phyloP scores from a whole-genome alignment of 352 stramenopile species.

The Globisporangium nagaii region DNA sequence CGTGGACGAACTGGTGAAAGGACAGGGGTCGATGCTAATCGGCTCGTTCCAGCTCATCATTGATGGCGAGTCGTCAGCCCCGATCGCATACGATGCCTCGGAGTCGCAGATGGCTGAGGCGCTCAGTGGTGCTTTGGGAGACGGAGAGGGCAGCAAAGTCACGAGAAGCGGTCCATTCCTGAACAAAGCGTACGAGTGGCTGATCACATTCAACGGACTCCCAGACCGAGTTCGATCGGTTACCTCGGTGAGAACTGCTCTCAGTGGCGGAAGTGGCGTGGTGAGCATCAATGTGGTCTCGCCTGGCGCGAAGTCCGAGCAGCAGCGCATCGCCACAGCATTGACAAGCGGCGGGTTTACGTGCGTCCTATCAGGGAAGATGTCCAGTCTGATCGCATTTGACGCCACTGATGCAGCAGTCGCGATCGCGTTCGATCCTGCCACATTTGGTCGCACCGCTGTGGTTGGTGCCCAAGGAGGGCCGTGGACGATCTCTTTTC shows the following conservation, averaged over 20 bases:
- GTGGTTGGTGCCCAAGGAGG: constrained; percentile 15
- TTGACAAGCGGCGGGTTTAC: constrained; percentile 35
- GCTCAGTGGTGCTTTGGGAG: constrained; percentile 7
- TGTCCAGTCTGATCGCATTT: constrained; percentile 20
- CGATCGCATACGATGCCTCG: constrained; percentile 34
- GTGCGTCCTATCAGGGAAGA: constrained; percentile 11
- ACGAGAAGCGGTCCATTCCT: constrained; percentile 26
- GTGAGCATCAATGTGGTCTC: constrained; percentile 14
- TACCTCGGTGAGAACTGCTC: constrained; percentile 2
- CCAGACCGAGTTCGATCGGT: constrained; percentile 24
- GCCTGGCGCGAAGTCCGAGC: constrained; percentile 31
- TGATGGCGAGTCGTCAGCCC: constrained; percentile 17
- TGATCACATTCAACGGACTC: constrained; percentile 27
- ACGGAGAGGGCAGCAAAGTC: constrained; percentile 9
- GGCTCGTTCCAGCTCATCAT: constrained; percentile 42
- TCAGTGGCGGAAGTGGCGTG: constrained; percentile 23
- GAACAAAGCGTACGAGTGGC: constrained; percentile 44
- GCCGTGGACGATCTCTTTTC: constrained; percentile 35
- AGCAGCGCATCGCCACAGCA: constrained; percentile 28
- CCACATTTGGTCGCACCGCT: constrained; percentile 22
- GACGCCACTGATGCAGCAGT: constrained; percentile 19
- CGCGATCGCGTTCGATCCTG: constrained; percentile 15
- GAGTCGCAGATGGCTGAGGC: constrained; percentile 15
- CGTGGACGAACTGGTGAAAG: constrained; percentile 39
- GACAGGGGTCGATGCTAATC: constrained; percentile 27